Evolutionary conservation across 2,329 filamentous ascomycete species (phyloP), one percentile per base, ranked within the genome.

Genomic region (Penicillium italicum): DNA sequence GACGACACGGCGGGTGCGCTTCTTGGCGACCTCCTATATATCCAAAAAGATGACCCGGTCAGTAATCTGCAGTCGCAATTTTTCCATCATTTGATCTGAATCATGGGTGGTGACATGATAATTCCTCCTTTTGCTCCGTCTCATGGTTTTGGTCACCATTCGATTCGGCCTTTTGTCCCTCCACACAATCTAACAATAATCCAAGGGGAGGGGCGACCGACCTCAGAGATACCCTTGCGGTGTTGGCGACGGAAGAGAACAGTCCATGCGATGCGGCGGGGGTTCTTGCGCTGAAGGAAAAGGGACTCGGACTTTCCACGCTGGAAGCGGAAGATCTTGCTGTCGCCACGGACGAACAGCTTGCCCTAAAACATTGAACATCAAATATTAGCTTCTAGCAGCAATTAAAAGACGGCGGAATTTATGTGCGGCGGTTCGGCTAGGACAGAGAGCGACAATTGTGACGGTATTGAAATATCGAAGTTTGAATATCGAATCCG

Each of bases 211-310:
- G 63, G 65, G 60, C 64, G 62, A 79, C 89, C 83, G 88, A 97
- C 94, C 92, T 99, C 94, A 85, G 93, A 96, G 83, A 97, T 95
- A 88, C 94, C 94, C 91, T 99, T 99, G 86, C 92, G 94, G 89
- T 97, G 93, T 84, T 96, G 90, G 82, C 93, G 90, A 80, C 94
- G 88, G 90, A 90, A 99, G 66, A 99, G 90, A 74, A 92, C 88
- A 69, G 94, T 99, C 94, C 94, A 99, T 71, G 93, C 88, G 80
- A 99, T 97, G 79, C 93, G 91, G 81, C 94, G 93, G 79, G 94
- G 94, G 88, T 99, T 99, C 91, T 99, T 99, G 86, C 94, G 93
- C 87, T 99, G 94, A 72, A 97, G 90, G 88, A 99, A 99, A 70
- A 99, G 90, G 70, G 91, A 96, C 84, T 99, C 94, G 82, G 91